Evolutionary conservation across 805 yeast genomes (phyloP), one percentile per base, ranked within the genome.

Genomic region (Pichia insulana): DNA sequence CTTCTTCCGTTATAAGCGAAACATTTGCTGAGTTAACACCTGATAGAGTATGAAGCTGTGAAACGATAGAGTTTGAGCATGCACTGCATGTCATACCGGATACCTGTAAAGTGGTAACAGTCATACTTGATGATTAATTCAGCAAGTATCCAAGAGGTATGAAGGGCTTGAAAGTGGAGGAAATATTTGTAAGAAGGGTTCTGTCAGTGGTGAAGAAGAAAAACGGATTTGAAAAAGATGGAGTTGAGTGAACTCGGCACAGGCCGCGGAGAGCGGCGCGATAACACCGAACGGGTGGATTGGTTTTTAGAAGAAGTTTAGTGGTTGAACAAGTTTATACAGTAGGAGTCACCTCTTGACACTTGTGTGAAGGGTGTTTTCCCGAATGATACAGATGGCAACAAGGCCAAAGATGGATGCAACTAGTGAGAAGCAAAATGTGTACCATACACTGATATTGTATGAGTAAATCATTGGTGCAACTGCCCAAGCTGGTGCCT

Each of bases 31-130:
- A 36, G 2, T 19, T 3, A 4, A 51, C 51, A 5, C 47, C 50
- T 13, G 15, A 7, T 7, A 81, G 55, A 3, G 65, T 69, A 28
- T 55, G 55, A 19, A 65, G 74, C 25, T 73, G 70, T 5, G 67
- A 57, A 11, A 64, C 59, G 12, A 84, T 73, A 0, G 88, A 65
- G 33, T 69, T 68, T 1, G 76, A 74, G 59, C 94, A 58, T 0
- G 85, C 74, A 6, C 84, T 76, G 58, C 92, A 84, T 0, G 88
- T 76, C 58, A 83, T 82, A 3, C 90, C 92, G 12, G 81, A 81
- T 20, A 83, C 74, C 0, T 76, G 62, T 1, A 51, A 33, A 9
- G 36, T 44, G 2, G 54, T 46, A 5, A 25, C 36, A 3, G 37
- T 15, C 19, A 32, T 32, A 5, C 19, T 18, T 22, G 25, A n/a